phyloP scores from a whole-genome alignment of 305 asterid species.

The Plantago lanceolata region DNA sequence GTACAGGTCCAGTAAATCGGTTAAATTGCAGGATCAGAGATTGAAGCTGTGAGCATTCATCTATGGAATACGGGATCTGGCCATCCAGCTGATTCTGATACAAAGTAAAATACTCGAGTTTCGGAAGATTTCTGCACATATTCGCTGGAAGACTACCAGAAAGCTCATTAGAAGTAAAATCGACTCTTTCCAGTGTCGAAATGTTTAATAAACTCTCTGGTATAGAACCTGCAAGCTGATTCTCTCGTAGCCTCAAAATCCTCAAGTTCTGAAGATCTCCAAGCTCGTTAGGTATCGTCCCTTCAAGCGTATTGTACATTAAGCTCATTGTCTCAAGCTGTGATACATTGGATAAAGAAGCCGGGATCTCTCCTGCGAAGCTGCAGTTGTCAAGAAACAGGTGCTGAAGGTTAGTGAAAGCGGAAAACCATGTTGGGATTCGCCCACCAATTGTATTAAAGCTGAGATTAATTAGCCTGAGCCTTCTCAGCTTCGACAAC shows the following conservation, averaged over 20 bases:
- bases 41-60: slow-evolving; percentile 24
- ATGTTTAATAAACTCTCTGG: slow-evolving; percentile 33
- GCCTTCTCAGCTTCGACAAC: slow-evolving; percentile 24
- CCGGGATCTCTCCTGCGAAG: slow-evolving; percentile 30
- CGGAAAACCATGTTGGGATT: slow-evolving; percentile 27
- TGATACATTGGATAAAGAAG: slow-evolving; percentile 7
- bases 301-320: slow-evolving; percentile 14
- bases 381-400: slow-evolving; percentile 25
- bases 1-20: slow-evolving; percentile 33
- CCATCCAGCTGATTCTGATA: slow-evolving; percentile 29
- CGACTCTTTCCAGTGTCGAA: slow-evolving; percentile 28
- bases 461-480: slow-evolving; percentile 22
- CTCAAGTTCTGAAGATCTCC: slow-evolving; percentile 24
- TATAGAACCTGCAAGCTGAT: slow-evolving; percentile 29
- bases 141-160: slow-evolving; percentile 29
- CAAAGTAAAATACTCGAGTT: slow-evolving; percentile 25
- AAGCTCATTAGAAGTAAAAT: slow-evolving; percentile 24
- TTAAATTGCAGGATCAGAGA: slow-evolving; percentile 19
- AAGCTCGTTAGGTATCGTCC: slow-evolving; percentile 29
- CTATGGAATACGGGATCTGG: slow-evolving; percentile 29
- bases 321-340: slow-evolving; percentile 11
- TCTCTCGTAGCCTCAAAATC: slow-evolving; percentile 9
- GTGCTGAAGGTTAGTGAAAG: slow-evolving; percentile 20
- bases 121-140: slow-evolving; percentile 32
- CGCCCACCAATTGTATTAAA: slow-evolving; percentile 25